Percentiles rank a stretch among this genome's conserved stretches.
Evolutionary conservation across 2,329 filamentous ascomycete species (phyloP).

Genomic region (Colletotrichum gloeosporioides): DNA sequence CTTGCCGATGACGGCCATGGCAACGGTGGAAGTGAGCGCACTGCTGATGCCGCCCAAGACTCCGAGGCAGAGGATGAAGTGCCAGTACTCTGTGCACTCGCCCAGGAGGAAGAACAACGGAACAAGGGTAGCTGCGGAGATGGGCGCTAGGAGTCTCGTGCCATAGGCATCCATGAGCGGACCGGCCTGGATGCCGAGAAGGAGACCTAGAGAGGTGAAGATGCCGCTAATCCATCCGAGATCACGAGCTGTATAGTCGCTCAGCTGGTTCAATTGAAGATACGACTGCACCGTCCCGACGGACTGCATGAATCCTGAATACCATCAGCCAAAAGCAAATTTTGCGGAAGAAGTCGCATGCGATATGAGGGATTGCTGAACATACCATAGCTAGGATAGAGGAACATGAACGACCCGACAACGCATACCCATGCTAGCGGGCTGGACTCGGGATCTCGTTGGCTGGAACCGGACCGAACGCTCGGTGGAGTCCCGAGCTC

Average conservation of each 20-base stretch:
- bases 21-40: conserved; percentile 40
- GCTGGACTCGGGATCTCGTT: conserved; percentile 10
- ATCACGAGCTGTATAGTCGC: conserved; percentile 43
- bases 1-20: conserved; percentile 36
- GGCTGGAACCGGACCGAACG: background rate
- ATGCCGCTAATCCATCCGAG: conserved; percentile 56
- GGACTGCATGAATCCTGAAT: conserved; percentile 48
- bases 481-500: background rate
- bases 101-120: conserved; percentile 50
- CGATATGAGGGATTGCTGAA: background rate
- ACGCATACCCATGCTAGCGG: conserved; percentile 18
- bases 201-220: conserved; percentile 48
- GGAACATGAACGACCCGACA: conserved; percentile 13
- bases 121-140: conserved; percentile 41
- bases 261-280: conserved; percentile 48
- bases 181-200: conserved; percentile 52
- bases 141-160: conserved; percentile 41
- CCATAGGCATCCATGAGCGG: conserved; percentile 55
- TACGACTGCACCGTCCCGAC: conserved; percentile 55
- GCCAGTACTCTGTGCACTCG: conserved; percentile 51
- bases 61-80: conserved; percentile 51
- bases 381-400: conserved; percentile 19
- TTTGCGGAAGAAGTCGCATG: background rate
- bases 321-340: background rate
- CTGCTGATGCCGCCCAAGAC: conserved; percentile 46